These are phyloP conservation scores for Paecilomyces sp. DNA, from an alignment of 2,329 filamentous ascomycete genomes.

Conservation along the genomic window DNA sequence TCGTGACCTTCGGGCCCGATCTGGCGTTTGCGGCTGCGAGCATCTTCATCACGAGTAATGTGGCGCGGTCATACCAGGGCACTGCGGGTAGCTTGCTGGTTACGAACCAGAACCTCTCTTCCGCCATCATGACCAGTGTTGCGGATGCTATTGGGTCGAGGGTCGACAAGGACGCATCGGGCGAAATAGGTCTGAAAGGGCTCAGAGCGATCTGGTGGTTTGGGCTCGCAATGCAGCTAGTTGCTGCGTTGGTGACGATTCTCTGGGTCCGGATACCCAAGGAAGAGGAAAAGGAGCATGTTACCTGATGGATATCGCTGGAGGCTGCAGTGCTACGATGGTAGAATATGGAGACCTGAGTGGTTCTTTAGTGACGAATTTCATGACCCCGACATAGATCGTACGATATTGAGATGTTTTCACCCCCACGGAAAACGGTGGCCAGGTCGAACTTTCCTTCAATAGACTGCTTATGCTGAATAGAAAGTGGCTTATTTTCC, in stretches of 20 bases:
- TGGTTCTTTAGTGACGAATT: neutral
- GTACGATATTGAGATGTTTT: neutral
- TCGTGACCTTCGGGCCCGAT: constrained; percentile 43
- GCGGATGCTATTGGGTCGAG: constrained; percentile 26
- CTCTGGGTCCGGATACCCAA: constrained; percentile 36
- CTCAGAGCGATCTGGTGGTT: constrained; percentile 38
- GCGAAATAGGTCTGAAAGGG: constrained; percentile 23
- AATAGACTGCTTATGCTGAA: neutral
- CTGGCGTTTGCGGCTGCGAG: constrained; percentile 41
- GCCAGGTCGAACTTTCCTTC: neutral
- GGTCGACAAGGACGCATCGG: constrained; percentile 14
- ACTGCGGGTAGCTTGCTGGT: constrained; percentile 40
- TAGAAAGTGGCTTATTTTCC: neutral
- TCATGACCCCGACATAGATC: neutral
- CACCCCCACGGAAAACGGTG: neutral
- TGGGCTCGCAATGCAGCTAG: constrained; percentile 27
- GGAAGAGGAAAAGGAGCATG: constrained; percentile 31
- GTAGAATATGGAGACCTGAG: neutral
- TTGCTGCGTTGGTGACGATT: constrained; percentile 27
- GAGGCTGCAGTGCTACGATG: neutral
- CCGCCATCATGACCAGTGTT: constrained; percentile 28
- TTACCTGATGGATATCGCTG: constrained; percentile 2
- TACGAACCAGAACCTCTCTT: constrained; percentile 41
- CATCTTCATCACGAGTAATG: constrained; percentile 44
- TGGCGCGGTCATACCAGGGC: constrained; percentile 41